Conservation (phyloP, 129 eudicot species). For the Flaveria linearis region DNA sequence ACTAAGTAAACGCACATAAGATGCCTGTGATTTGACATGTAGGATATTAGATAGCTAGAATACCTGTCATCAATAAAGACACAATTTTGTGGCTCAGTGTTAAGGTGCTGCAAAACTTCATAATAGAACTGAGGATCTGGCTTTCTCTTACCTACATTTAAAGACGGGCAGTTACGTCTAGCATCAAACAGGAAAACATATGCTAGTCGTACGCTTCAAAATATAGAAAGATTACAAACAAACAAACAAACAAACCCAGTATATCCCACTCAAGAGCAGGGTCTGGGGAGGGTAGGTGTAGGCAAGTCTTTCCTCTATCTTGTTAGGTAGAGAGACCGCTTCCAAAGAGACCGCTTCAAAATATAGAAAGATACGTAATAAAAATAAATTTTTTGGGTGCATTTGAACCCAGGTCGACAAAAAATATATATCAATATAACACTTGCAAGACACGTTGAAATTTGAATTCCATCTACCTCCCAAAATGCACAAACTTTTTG, state of each 20-base stretch:
- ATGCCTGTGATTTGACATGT: constrained; percentile 14
- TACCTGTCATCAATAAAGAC: constrained; percentile 96
- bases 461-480: not conserved
- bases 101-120: constrained; percentile 62
- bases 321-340: no score
- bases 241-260: no score
- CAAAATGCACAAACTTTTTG: no score
- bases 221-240: no score
- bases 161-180: not conserved
- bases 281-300: no score
- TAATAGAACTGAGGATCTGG: constrained; percentile 75
- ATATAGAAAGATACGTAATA: no score
- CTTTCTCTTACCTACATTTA: constrained; percentile 76
- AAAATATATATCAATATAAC: not conserved
- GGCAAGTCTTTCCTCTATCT: no score
- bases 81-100: constrained; percentile 61
- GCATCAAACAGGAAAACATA: constrained; percentile 25
- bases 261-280: no score
- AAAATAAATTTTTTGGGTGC: not conserved
- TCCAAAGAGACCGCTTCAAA: no score
- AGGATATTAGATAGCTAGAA: not conserved
- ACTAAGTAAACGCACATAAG: not conserved
- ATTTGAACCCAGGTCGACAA: not conserved
- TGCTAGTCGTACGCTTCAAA: not conserved
- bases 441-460: not conserved